Conservation (phyloP, 78 protist genomes). For the Reticulomyxa filosa region DNA sequence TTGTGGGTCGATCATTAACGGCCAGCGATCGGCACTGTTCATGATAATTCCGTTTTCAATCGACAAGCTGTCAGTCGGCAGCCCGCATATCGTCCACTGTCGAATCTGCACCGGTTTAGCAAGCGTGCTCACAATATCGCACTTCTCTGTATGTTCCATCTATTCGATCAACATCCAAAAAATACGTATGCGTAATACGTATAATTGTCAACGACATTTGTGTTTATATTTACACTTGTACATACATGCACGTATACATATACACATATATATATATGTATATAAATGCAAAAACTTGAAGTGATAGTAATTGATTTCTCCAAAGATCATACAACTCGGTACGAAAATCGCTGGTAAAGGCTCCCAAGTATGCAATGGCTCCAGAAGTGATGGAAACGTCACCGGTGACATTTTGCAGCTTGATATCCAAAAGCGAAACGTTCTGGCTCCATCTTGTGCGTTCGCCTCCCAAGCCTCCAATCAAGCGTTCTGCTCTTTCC, state of each 20-base stretch:
- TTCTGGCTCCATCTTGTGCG: constrained; percentile 37
- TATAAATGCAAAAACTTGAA: neutral
- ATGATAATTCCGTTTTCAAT: constrained; percentile 59
- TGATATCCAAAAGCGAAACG: neutral
- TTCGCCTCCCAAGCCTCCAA: constrained; percentile 53
- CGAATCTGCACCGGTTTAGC: constrained; percentile 41
- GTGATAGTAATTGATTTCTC: constrained; percentile 10
- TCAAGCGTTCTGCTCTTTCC: constrained; percentile 45
- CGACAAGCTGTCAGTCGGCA: constrained; percentile 53
- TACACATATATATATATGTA: neutral
- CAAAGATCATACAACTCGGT: constrained; percentile 10
- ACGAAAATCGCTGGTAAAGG: constrained; percentile 45
- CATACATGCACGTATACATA: neutral
- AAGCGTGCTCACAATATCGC: constrained; percentile 7
- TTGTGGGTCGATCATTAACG: constrained; percentile 78
- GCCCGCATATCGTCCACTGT: constrained; percentile 41
- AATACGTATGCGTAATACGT: no score
- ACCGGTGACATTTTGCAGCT: constrained; percentile 22
- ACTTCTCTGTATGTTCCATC: no score
- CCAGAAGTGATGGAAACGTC: constrained; percentile 47
- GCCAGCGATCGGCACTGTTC: constrained; percentile 35
- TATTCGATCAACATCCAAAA: no score
- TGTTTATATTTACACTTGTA: neutral
- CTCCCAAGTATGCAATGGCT: constrained; percentile 50
- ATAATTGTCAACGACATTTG: neutral